phyloP scores from a whole-genome alignment of 164 flowering plant species.

The Tinospora cordifolia region DNA sequence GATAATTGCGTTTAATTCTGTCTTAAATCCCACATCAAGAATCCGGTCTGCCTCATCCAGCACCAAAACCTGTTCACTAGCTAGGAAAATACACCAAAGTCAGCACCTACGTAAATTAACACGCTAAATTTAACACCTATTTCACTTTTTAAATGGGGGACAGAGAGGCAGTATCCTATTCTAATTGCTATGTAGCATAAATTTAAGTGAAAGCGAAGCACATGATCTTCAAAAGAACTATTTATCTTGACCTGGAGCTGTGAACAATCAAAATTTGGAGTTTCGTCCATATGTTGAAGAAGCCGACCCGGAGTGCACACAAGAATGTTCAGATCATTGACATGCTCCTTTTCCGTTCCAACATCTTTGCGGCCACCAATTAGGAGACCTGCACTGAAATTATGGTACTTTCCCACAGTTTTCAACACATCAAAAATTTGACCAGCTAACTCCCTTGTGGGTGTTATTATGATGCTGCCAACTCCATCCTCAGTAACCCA shows the following conservation, averaged over 20 bases:
- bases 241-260: constrained; percentile 67
- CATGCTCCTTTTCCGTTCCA: constrained; percentile 63
- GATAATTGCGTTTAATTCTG: constrained; percentile 64
- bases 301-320: constrained; percentile 97
- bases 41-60: constrained; percentile 98
- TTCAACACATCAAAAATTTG: constrained; percentile 74
- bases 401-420: constrained; percentile 67
- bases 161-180: background rate
- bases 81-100: constrained; percentile 30
- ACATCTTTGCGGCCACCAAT: constrained; percentile 94
- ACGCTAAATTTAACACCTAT: background rate
- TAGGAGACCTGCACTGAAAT: constrained; percentile 85
- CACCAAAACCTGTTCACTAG: constrained; percentile 73
- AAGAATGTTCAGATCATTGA: constrained; percentile 67
- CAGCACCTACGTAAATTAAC: constrained; percentile 17
- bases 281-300: constrained; percentile 98
- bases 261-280: constrained; percentile 90
- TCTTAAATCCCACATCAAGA: constrained; percentile 74
- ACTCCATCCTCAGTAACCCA: constrained; percentile 92
- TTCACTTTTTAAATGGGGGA: background rate
- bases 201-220: background rate
- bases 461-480: constrained; percentile 88
- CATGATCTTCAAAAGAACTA: background rate
- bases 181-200: background rate
- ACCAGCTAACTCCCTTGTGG: constrained; percentile 84